phyloP scores from a whole-genome alignment of 2,329 filamentous ascomycete genomes.

The Aureobasidium sp. region DNA sequence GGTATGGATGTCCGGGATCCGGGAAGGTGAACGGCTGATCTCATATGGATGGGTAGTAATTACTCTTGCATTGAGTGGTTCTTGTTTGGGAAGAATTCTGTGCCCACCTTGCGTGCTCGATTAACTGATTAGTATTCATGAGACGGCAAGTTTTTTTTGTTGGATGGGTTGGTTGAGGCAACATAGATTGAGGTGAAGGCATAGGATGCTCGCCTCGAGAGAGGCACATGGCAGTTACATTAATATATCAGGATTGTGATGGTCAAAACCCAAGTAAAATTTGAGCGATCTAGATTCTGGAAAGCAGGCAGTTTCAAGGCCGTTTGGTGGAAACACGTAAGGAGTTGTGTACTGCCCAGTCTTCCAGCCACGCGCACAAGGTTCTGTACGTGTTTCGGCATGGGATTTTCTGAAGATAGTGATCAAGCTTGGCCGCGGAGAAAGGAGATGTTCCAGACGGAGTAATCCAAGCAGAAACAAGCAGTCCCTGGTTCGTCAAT shows the following conservation, averaged over 20 bases:
- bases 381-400: neutral
- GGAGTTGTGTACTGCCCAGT: neutral
- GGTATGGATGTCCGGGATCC: conserved; percentile 3
- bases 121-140: neutral
- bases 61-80: neutral
- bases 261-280: neutral
- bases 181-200: neutral
- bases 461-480: neutral
- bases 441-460: neutral
- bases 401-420: neutral
- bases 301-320: neutral
- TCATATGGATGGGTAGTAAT: neutral
- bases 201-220: neutral
- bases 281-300: neutral
- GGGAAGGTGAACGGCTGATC: conserved; percentile 5
- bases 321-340: neutral
- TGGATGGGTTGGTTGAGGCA: neutral
- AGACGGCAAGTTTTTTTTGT: neutral
- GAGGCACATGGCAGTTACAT: neutral
- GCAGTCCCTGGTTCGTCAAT: neutral
- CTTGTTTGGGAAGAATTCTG: neutral
- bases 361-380: neutral
- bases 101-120: neutral
- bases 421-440: neutral
- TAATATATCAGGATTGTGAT: neutral